Conservation (phyloP, 371 early-diverging fungal species). For the Blyttiomyces sp. region DNA sequence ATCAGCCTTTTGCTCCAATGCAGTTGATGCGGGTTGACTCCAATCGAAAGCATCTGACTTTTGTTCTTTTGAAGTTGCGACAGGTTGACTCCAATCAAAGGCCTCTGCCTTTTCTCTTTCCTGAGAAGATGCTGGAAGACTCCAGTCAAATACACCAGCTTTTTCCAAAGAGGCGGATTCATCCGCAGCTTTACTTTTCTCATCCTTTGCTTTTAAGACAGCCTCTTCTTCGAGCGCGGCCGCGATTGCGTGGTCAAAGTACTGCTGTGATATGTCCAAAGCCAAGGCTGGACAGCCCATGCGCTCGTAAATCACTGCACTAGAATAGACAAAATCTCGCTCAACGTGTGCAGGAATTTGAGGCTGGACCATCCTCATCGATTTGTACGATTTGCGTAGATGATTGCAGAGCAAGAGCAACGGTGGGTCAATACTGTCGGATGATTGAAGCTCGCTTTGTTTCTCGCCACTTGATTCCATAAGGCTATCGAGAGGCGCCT, state of each 20-base stretch:
- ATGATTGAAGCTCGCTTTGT: background rate
- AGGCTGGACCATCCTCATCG: slow-evolving; percentile 24
- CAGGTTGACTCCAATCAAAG: slow-evolving; percentile 12
- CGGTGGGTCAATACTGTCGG: slow-evolving; percentile 60
- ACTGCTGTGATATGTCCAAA: slow-evolving; percentile 52
- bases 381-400: slow-evolving; percentile 50
- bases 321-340: slow-evolving; percentile 55
- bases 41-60: slow-evolving; percentile 19
- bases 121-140: background rate
- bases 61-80: slow-evolving; percentile 22
- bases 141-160: slow-evolving; percentile 3
- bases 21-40: slow-evolving; percentile 11
- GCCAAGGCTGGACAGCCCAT: slow-evolving; percentile 75
- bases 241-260: background rate
- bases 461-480: too few species aligned
- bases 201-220: background rate
- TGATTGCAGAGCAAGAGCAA: slow-evolving; percentile 73
- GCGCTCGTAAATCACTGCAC: slow-evolving; percentile 66
- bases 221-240: slow-evolving; percentile 1
- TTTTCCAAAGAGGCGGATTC: background rate
- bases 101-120: slow-evolving; percentile 2
- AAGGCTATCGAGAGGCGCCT: too few species aligned
- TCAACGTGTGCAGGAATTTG: slow-evolving; percentile 35
- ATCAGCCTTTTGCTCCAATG: slow-evolving; percentile 2
- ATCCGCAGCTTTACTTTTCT: background rate